A percentile compares a stretch with the other conserved stretches of the same genome.
phyloP scores from a whole-genome alignment of 1,284 basidiomycete genomes.

The Ceratobasidium sp. region DNA sequence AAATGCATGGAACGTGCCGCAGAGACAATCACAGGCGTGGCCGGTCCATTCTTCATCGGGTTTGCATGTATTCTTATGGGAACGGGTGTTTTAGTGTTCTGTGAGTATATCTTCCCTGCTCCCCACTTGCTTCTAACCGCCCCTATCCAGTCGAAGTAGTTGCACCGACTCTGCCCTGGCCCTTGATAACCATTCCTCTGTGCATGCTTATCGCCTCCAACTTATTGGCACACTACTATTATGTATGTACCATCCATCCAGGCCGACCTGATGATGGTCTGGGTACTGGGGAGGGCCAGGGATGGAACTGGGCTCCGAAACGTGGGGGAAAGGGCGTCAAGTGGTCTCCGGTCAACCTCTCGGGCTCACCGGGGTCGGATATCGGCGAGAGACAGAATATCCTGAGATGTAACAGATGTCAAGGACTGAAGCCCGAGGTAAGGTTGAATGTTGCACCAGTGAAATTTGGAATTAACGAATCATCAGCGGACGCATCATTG shows the following conservation, averaged over 20 bases:
- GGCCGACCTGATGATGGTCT: slow-evolving; percentile 67
- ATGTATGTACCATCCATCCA: slow-evolving; percentile 77
- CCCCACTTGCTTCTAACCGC: slow-evolving; percentile 31
- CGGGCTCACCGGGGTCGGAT: slow-evolving; percentile 4
- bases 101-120: slow-evolving; percentile 57
- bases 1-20: slow-evolving; percentile 76
- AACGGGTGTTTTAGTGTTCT: slow-evolving; percentile 77
- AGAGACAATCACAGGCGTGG: slow-evolving; percentile 85
- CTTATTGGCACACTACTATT: slow-evolving; percentile 82
- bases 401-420: slow-evolving; percentile 73
- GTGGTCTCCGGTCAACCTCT: slow-evolving; percentile 25
- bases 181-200: slow-evolving; percentile 64
- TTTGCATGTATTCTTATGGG: slow-evolving; percentile 76
- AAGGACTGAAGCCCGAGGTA: slow-evolving; percentile 81
- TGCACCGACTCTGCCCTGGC: slow-evolving; percentile 59
- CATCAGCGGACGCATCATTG: slow-evolving; percentile 92
- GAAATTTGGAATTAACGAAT: neutral
- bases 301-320: slow-evolving; percentile 63
- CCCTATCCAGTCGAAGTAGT: slow-evolving; percentile 71
- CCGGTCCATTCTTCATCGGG: slow-evolving; percentile 87
- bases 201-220: slow-evolving; percentile 80
- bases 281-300: slow-evolving; percentile 48
- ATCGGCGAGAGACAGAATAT: slow-evolving; percentile 43
- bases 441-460: slow-evolving; percentile 44
- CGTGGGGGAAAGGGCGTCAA: slow-evolving; percentile 43